phyloP scores from a whole-genome alignment of 257 asterid genomes.

The Paraleonurus japonicus region DNA sequence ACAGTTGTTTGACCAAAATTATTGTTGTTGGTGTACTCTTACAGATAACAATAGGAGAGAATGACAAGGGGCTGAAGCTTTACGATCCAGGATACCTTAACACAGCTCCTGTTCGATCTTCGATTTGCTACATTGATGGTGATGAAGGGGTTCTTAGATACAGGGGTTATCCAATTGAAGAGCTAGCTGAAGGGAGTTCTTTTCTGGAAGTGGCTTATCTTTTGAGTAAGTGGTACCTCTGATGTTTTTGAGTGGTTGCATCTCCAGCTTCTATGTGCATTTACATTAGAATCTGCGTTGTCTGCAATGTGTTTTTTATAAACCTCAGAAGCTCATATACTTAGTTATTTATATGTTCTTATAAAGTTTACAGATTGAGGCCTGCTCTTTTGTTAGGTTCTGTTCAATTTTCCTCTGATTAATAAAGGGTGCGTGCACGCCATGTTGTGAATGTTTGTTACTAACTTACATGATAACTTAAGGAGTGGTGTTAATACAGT shows the following conservation, averaged over 20 bases:
- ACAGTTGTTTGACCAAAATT: not conserved
- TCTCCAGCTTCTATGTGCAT: not conserved
- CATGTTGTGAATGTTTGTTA: not conserved
- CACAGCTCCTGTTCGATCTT: conserved; percentile 95
- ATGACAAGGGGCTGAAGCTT: conserved; percentile 95
- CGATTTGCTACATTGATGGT: conserved; percentile 91
- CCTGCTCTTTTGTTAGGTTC: not conserved
- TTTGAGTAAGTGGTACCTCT: conserved; percentile 55
- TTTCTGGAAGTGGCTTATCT: conserved; percentile 95
- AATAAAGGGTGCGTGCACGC: not conserved
- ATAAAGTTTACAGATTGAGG: not conserved
- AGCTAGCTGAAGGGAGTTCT: conserved; percentile 90
- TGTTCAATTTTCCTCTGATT: not conserved
- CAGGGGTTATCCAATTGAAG: conserved; percentile 96
- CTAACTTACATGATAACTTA: not conserved
- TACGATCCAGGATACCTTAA: conserved; percentile 98
- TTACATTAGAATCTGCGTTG: not conserved
- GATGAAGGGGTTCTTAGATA: conserved; percentile 97
- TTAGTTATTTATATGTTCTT: not conserved
- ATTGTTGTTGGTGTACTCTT: conserved; percentile 13
- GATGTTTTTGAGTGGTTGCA: conserved; percentile 9
- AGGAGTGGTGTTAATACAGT: not conserved
- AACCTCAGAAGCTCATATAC: not conserved
- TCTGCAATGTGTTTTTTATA: not conserved
- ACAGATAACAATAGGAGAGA: conserved; percentile 67